Evolutionary conservation across 1,284 basidiomycete genomes (phyloP).

Genomic region (Ganoderma lucidum): DNA sequence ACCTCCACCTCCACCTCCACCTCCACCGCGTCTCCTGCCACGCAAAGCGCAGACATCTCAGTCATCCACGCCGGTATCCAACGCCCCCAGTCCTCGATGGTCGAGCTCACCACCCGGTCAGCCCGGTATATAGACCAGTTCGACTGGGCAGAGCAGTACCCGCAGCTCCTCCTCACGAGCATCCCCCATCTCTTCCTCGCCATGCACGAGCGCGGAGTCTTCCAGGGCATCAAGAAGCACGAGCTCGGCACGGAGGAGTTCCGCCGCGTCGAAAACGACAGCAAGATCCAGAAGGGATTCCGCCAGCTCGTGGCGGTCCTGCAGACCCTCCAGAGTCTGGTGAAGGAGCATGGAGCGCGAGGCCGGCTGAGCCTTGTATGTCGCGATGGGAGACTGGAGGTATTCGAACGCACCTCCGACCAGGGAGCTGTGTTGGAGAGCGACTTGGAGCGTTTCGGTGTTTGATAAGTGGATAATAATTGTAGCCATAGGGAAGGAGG

Average conservation of each 20-base stretch:
- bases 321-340: constrained; percentile 49
- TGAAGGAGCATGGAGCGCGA: constrained; percentile 51
- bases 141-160: constrained; percentile 56
- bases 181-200: constrained; percentile 59
- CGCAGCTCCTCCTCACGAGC: constrained; percentile 63
- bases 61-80: constrained; percentile 50
- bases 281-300: constrained; percentile 42
- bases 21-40: neutral
- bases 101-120: constrained; percentile 58
- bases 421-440: constrained; percentile 52
- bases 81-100: constrained; percentile 52
- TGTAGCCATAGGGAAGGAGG: neutral
- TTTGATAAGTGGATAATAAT: neutral
- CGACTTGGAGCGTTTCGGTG: constrained; percentile 46
- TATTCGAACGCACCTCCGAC: constrained; percentile 50
- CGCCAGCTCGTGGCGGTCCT: constrained; percentile 51
- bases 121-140: constrained; percentile 41
- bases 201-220: constrained; percentile 54
- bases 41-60: constrained; percentile 43
- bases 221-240: constrained; percentile 49
- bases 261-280: constrained; percentile 39
- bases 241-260: constrained; percentile 47
- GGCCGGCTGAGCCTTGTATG: constrained; percentile 58
- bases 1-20: neutral
- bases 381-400: constrained; percentile 47